Evolutionary conservation across 306 rosid genomes (phyloP), one percentile per base, ranked within the genome.

Genomic region (Gastrolobium villosum): DNA sequence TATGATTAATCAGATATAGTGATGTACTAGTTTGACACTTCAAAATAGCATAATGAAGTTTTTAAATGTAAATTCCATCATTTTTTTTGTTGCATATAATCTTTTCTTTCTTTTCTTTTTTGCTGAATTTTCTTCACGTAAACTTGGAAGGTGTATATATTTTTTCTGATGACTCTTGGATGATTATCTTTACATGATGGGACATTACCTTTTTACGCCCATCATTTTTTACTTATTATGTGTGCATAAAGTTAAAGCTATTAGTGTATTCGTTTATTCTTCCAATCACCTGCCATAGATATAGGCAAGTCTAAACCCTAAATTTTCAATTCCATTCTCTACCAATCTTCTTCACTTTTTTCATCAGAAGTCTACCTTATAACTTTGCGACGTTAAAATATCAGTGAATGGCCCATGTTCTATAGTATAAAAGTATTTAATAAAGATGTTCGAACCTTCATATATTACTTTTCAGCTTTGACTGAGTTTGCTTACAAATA

Each of bases 141-240:
- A 55, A 40, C 10, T 10, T 37, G 14, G 35, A 52, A 53, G 44
- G 3, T 63, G 1, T 20, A 20, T 20, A 20, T 20, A 20, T 14
- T 5, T 1, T 46, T 37, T 35, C 15, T 28, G 5, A 5, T 31
- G 41, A n/a, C 10, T 75, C 45, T 49, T 14, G 8, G 0, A 32
- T 63, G 41, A 50, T n/a, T 11, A 5, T 13, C 45, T 61, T 14
- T n/a, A n/a, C n/a, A n/a, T n/a, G n/a, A 70, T 57, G 83, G 85
- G 67, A 40, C 41, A 50, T 28, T 7, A 10, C n/a, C 26, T 20
- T 9, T 28, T 61, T 60, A 10, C 53, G 43, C 62, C 40, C 10
- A 28, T 69, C 31, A 40, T 62, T 5, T 44, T 70, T 41, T 10
- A 50, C 40, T 7, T 69, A 32, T 60, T 44, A 7, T 69, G 9